These are phyloP conservation scores for Colletotrichum theobromicola DNA, from an alignment of 2,329 filamentous ascomycete species.

Conservation along the genomic window DNA sequence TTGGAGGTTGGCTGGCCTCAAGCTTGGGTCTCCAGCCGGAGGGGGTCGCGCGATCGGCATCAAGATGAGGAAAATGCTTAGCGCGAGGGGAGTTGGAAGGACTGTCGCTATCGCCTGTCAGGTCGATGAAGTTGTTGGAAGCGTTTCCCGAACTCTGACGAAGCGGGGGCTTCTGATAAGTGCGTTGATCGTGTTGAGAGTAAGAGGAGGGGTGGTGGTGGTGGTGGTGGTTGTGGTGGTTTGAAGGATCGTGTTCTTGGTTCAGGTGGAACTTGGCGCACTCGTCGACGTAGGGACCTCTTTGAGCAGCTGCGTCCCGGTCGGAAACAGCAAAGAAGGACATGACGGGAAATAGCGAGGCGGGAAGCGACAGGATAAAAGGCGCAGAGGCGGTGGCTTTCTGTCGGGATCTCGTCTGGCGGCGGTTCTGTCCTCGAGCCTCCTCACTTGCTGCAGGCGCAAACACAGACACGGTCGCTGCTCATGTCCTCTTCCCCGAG, in stretches of 20 bases:
- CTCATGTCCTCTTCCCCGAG: constrained; percentile 19
- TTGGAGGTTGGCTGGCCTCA: neutral
- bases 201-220: neutral
- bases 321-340: constrained; percentile 12
- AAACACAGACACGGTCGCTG: constrained; percentile 19
- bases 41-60: constrained; percentile 3
- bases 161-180: neutral
- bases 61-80: neutral
- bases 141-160: neutral
- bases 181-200: neutral
- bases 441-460: constrained; percentile 18
- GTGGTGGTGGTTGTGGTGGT: neutral
- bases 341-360: constrained; percentile 1
- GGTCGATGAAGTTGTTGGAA: constrained; percentile 2
- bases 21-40: neutral
- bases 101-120: constrained; percentile 8
- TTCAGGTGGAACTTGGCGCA: neutral
- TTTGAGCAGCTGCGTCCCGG: constrained; percentile 6
- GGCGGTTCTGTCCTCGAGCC: constrained; percentile 7
- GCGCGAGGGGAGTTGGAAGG: neutral
- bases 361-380: neutral
- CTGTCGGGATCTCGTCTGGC: neutral
- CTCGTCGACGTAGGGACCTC: constrained; percentile 9
- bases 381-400: neutral
- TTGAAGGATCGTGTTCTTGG: neutral